phyloP scores from a whole-genome alignment of 306 rosid genomes.

The Medicago ruthenica region DNA sequence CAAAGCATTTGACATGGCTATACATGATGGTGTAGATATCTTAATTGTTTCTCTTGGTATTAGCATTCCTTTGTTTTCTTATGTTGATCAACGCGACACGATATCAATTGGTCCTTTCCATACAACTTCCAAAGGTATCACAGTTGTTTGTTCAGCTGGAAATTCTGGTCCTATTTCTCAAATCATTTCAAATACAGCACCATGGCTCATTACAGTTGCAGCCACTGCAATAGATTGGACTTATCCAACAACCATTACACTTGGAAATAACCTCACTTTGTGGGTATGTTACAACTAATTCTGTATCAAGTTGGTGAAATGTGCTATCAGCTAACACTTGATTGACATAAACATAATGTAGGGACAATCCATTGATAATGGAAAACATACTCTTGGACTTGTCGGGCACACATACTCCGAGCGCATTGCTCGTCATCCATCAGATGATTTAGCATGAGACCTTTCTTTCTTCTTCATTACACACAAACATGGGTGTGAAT shows the following conservation, averaged over 20 bases:
- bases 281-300: slow-evolving; percentile 58
- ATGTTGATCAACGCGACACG: slow-evolving; percentile 61
- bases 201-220: slow-evolving; percentile 85
- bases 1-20: slow-evolving; percentile 84
- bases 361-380: slow-evolving; percentile 71
- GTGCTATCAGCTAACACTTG: slow-evolving; percentile 20
- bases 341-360: slow-evolving; percentile 38
- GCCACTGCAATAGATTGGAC: slow-evolving; percentile 77
- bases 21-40: slow-evolving; percentile 79
- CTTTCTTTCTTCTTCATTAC: slow-evolving; percentile 34
- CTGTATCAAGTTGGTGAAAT: slow-evolving; percentile 7
- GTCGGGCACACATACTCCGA: slow-evolving; percentile 66
- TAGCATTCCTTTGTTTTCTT: slow-evolving; percentile 62
- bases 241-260: slow-evolving; percentile 62
- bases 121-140: slow-evolving; percentile 62
- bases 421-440: slow-evolving; percentile 61
- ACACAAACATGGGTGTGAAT: background rate
- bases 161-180: slow-evolving; percentile 72
- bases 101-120: slow-evolving; percentile 78
- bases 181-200: slow-evolving; percentile 69
- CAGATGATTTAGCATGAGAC: slow-evolving; percentile 63
- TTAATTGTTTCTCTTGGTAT: slow-evolving; percentile 61
- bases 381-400: slow-evolving; percentile 49
- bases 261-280: slow-evolving; percentile 64
- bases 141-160: slow-evolving; percentile 75